These are phyloP conservation scores for Parastagonospora avenae DNA, from an alignment of 2,329 filamentous ascomycete species.

Conservation along the genomic window DNA sequence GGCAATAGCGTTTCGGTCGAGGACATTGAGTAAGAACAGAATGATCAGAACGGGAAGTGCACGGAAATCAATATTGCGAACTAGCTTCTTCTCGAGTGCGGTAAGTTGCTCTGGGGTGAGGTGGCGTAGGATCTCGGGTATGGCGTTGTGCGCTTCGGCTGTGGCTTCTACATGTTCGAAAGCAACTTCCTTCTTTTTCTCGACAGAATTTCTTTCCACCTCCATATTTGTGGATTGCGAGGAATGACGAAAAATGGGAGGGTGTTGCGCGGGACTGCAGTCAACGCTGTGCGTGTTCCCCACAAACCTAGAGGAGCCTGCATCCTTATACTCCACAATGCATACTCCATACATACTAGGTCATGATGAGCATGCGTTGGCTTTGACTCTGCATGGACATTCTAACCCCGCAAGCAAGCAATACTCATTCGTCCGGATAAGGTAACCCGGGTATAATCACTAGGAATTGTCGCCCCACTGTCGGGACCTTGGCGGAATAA, in stretches of 20 bases:
- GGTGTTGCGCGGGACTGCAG: neutral
- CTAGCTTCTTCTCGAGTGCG: conserved; percentile 35
- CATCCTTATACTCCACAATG: neutral
- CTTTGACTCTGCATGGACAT: neutral
- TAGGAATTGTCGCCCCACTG: no score
- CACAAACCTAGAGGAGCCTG: conserved; percentile 5
- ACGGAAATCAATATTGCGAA: conserved; percentile 36
- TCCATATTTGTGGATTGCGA: neutral
- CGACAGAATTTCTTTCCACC: conserved; percentile 2
- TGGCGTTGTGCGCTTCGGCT: conserved; percentile 1
- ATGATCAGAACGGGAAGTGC: conserved; percentile 35
- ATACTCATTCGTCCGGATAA: neutral
- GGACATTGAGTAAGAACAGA: conserved; percentile 37
- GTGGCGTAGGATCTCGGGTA: conserved; percentile 18
- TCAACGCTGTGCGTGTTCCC: neutral
- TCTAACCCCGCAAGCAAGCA: neutral
- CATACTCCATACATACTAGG: neutral
- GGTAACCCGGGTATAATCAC: neutral
- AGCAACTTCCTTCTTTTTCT: conserved; percentile 4
- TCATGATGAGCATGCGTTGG: neutral
- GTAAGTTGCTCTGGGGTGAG: conserved; percentile 17
- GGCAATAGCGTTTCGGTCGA: conserved; percentile 39
- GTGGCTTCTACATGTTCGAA: conserved; percentile 15
- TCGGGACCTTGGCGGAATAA: no score
- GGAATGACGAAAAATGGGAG: neutral